Conservation (phyloP, 257 asterid species). For the Solanum chiquidenum region DNA sequence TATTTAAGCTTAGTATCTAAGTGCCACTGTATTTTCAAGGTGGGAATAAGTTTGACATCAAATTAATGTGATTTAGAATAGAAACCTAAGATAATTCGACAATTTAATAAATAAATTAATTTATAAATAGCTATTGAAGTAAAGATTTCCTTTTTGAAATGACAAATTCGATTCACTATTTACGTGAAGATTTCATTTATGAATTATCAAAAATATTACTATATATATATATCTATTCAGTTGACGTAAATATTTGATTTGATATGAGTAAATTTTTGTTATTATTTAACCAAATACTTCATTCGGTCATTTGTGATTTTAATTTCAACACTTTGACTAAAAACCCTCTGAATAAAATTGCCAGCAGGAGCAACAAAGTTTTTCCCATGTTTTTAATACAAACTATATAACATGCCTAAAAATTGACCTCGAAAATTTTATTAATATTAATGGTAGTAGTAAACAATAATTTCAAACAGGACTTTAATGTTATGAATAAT, state of each 20-base stretch:
- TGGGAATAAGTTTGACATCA: background rate
- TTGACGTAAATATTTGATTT: too few relatives aligned
- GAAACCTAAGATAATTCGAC: background rate
- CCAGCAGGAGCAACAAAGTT: background rate
- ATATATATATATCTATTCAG: too few relatives aligned
- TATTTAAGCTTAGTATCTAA: too few relatives aligned
- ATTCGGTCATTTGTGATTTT: background rate
- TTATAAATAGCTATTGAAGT: background rate
- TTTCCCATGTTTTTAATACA: background rate
- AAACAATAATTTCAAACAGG: background rate
- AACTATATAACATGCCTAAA: background rate
- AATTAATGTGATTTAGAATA: background rate
- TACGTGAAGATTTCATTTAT: background rate
- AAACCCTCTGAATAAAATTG: background rate
- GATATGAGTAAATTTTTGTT: too few relatives aligned
- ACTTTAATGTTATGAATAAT: background rate
- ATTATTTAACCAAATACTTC: background rate
- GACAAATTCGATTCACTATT: background rate
- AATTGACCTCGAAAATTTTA: background rate
- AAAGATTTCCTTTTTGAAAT: background rate
- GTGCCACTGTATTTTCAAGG: background rate
- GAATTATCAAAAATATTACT: background rate
- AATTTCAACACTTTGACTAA: background rate
- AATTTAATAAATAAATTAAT: background rate
- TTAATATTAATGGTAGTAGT: background rate